Conservation (phyloP, 352 stramenopile species). For the Phytophthora crassamura region DNA sequence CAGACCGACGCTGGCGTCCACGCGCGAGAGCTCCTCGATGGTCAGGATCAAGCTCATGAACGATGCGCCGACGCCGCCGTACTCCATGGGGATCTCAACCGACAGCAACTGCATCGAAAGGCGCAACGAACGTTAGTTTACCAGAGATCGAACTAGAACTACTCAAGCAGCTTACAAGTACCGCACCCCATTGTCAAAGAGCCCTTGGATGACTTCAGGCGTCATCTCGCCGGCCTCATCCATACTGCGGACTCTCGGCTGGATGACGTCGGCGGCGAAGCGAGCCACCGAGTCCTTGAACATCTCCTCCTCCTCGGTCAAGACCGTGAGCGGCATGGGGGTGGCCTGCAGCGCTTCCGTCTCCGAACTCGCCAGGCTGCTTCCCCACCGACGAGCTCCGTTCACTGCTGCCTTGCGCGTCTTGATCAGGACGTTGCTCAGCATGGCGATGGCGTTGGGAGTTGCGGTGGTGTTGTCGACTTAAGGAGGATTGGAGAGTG, state of each 20-base stretch:
- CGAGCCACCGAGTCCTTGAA: conserved; percentile 85
- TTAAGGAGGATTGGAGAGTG: background rate
- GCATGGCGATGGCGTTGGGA: too few species aligned
- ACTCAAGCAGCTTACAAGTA: background rate
- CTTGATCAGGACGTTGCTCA: conserved; percentile 17
- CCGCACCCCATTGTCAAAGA: conserved; percentile 91
- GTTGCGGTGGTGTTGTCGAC: background rate
- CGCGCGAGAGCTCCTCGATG: conserved; percentile 95
- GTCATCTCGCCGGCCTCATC: conserved; percentile 91
- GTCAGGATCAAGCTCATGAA: conserved; percentile 96
- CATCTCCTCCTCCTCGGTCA: conserved; percentile 83
- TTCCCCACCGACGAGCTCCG: conserved; percentile 20
- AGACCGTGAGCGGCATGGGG: conserved; percentile 58
- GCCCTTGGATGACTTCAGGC: conserved; percentile 83
- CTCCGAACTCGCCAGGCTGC: conserved; percentile 6
- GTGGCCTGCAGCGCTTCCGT: background rate
- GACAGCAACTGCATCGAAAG: conserved; percentile 80
- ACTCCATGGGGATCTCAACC: conserved; percentile 94
- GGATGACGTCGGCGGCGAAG: conserved; percentile 85
- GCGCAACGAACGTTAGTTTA: background rate
- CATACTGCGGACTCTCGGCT: conserved; percentile 92
- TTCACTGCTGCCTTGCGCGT: conserved; percentile 4
- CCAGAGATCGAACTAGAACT: too few species aligned
- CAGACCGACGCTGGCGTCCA: conserved; percentile 95
- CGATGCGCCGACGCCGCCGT: conserved; percentile 91